Conservation (phyloP, 805 yeast species). For the Saccharomycopsis sp. region DNA sequence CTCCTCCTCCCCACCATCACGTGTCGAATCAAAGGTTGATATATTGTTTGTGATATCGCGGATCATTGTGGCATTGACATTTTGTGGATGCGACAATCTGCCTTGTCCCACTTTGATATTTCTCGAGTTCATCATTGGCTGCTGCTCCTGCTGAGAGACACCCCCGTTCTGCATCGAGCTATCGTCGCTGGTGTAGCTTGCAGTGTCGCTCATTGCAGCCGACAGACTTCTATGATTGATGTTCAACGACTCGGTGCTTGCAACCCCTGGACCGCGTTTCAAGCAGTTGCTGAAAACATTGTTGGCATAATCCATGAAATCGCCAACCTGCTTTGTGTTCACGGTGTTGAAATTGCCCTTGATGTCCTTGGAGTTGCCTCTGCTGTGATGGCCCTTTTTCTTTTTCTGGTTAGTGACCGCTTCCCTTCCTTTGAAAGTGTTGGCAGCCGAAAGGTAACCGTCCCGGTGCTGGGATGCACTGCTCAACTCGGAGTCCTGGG, state of each 20-base stretch:
- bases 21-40: conserved; percentile 4
- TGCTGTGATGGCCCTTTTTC: background rate
- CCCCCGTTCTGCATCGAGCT: background rate
- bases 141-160: background rate
- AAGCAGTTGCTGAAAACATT: conserved; percentile 14
- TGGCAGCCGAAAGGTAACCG: too few relatives aligned
- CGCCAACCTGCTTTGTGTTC: conserved; percentile 6
- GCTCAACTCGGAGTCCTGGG: background rate
- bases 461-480: background rate
- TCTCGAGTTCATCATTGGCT: background rate
- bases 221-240: too few relatives aligned
- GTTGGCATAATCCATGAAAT: conserved; percentile 13
- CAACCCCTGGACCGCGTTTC: conserved; percentile 16
- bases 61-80: background rate
- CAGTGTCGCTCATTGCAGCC: background rate
- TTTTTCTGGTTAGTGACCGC: background rate
- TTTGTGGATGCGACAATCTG: conserved; percentile 4
- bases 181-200: conserved; percentile 16
- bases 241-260: conserved; percentile 6
- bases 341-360: too few relatives aligned
- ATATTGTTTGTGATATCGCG: conserved; percentile 15
- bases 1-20: background rate
- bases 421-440: too few relatives aligned
- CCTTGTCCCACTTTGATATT: conserved; percentile 9
- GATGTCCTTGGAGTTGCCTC: conserved; percentile 5